Percentiles rank a stretch among this genome's conserved stretches.
These are phyloP conservation scores for Endocalyx cinctus DNA, from an alignment of 2,329 filamentous ascomycete genomes.

Conservation along the genomic window DNA sequence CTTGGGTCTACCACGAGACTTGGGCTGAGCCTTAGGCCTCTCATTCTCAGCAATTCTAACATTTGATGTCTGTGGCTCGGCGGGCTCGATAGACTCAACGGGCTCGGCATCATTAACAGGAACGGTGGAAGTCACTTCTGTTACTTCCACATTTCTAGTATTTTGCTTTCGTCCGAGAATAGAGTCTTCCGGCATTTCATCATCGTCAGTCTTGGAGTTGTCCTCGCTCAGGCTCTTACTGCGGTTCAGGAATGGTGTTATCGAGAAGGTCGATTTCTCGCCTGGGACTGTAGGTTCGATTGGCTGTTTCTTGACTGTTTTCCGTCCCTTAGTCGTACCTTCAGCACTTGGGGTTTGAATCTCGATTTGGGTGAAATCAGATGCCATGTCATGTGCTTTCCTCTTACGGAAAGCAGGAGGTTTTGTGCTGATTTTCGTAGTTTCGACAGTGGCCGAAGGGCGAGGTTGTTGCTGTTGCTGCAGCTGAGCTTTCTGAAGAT, in stretches of 20 bases:
- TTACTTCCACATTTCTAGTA: constrained; percentile 7
- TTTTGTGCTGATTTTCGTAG: constrained; percentile 27
- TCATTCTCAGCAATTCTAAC: constrained; percentile 19
- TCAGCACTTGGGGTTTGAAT: constrained; percentile 39
- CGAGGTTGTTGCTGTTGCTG: constrained; percentile 32
- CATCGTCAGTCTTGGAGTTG: constrained; percentile 21
- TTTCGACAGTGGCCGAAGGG: constrained; percentile 29
- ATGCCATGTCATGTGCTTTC: constrained; percentile 38
- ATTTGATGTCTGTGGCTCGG: too few relatives aligned
- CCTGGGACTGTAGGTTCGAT: constrained; percentile 59
- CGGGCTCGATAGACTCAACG: constrained; percentile 10
- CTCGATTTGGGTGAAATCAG: constrained; percentile 38
- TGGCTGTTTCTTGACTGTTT: constrained; percentile 51
- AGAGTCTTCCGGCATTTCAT: constrained; percentile 21
- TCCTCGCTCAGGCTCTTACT: constrained; percentile 53
- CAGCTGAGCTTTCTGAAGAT: constrained; percentile 35
- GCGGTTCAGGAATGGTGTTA: constrained; percentile 87
- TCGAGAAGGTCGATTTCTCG: constrained; percentile 88
- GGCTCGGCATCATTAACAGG: constrained; percentile 9
- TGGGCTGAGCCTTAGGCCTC: constrained; percentile 25
- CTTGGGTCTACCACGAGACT: constrained; percentile 42
- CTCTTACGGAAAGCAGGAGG: constrained; percentile 40
- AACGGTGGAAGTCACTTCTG: constrained; percentile 8
- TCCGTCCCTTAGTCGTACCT: constrained; percentile 30
- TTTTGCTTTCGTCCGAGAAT: constrained; percentile 13